Conservation (phyloP, 306 rosid genomes). For the Bauhinia variegata region DNA sequence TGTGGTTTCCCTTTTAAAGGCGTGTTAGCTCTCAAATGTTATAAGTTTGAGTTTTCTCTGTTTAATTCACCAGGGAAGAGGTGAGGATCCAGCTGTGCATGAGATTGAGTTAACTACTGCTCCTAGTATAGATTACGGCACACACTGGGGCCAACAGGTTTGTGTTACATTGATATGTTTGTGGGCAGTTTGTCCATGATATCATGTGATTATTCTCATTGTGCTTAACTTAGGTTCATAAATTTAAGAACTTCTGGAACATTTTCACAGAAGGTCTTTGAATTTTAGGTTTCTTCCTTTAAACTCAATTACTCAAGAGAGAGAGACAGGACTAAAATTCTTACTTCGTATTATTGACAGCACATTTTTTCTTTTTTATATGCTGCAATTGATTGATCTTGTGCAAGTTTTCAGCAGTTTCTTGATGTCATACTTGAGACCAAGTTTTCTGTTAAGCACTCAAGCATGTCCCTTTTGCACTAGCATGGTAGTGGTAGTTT, state of each 20-base stretch:
- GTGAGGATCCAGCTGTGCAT: conserved; percentile 77
- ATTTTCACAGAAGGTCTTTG: conserved; percentile 14
- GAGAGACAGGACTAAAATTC: background rate
- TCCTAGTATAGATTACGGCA: conserved; percentile 65
- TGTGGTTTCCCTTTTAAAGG: conserved; percentile 9
- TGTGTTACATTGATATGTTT: conserved; percentile 26
- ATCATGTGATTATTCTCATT: conserved; percentile 1
- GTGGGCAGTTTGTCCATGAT: conserved; percentile 3
- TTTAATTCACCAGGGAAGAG: conserved; percentile 73
- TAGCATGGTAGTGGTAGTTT: conserved; percentile 19
- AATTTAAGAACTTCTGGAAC: conserved; percentile 12
- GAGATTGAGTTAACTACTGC: conserved; percentile 90
- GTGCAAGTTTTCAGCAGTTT: background rate
- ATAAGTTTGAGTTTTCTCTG: conserved; percentile 1
- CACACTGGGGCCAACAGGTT: conserved; percentile 99
- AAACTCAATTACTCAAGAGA: background rate
- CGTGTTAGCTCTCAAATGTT: conserved; percentile 19
- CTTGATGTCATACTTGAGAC: background rate
- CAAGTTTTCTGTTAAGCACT: conserved; percentile 3
- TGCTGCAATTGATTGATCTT: conserved; percentile 18
- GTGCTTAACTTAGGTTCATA: conserved; percentile 16
- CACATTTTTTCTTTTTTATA: background rate
- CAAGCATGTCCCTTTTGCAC: conserved; percentile 18
- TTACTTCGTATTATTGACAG: conserved; percentile 13
- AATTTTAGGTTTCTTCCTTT: conserved; percentile 20